phyloP scores from a whole-genome alignment of 176 grass and related monocot genomes.

The Pharus latifolius region DNA sequence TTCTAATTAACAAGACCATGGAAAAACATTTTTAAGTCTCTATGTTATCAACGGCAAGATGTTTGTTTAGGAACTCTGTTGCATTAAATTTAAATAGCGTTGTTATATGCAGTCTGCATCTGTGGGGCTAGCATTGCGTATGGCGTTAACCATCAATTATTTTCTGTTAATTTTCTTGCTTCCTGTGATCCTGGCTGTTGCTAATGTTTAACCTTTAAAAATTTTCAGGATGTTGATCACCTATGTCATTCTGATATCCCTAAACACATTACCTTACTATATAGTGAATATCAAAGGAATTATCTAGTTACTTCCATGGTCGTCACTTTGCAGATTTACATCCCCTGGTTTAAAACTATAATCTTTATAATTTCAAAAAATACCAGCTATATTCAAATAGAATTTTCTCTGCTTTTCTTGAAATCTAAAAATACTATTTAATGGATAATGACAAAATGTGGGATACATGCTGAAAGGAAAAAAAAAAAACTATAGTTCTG shows the following conservation, averaged over 20 bases:
- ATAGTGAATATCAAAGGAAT: not conserved
- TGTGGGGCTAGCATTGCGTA: not conserved
- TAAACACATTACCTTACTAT: not conserved
- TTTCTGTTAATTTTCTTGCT: slow-evolving; percentile 5
- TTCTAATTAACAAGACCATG: slow-evolving; percentile 38
- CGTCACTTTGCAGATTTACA: not conserved
- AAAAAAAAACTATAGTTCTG: not conserved
- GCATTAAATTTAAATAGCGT: not conserved
- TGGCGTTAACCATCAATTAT: too few relatives aligned
- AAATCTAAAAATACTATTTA: not conserved
- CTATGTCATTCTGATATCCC: not conserved
- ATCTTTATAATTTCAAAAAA: not conserved
- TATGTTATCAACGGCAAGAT: not conserved
- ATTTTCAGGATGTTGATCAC: not conserved
- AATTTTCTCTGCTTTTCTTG: not conserved
- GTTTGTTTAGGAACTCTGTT: not conserved
- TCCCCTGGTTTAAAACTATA: not conserved
- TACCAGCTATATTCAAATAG: not conserved
- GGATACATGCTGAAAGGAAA: not conserved
- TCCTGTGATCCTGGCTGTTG: too few relatives aligned
- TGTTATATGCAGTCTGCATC: not conserved
- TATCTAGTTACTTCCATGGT: not conserved
- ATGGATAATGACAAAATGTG: not conserved
- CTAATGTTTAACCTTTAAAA: not conserved
- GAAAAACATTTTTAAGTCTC: not conserved